Evolutionary conservation across 1,284 basidiomycete species (phyloP).

Genomic region (Ganoderma resinaceum): DNA sequence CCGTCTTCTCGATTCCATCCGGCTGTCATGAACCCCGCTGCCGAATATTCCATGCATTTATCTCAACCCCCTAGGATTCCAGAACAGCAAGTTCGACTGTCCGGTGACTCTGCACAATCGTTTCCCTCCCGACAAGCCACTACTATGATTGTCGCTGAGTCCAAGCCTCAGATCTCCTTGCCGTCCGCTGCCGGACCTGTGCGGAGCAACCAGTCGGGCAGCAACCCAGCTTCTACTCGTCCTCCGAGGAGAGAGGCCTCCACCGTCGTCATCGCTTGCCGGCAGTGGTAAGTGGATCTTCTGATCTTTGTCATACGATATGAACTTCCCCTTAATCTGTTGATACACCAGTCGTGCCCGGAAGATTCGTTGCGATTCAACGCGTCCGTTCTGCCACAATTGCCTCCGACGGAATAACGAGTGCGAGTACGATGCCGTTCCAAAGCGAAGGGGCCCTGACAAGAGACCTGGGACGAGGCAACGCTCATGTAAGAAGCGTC

Average conservation of each 20-base stretch:
- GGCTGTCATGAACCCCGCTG: conserved; percentile 33
- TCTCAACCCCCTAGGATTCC: conserved; percentile 38
- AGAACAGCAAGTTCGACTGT: conserved; percentile 35
- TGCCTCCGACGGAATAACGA: conserved; percentile 76
- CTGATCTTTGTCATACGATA: conserved; percentile 18
- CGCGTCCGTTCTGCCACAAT: conserved; percentile 79
- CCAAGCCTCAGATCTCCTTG: conserved; percentile 34
- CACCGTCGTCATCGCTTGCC: conserved; percentile 62
- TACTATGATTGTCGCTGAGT: conserved; percentile 34
- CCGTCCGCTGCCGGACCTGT: conserved; percentile 29
- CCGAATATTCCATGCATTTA: conserved; percentile 41
- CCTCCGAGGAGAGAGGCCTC: conserved; percentile 65
- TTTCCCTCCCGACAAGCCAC: conserved; percentile 34
- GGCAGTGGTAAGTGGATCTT: conserved; percentile 43
- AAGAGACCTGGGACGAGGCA: conserved; percentile 83
- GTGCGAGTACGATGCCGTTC: conserved; percentile 79
- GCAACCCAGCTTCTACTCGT: conserved; percentile 36
- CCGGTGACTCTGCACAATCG: conserved; percentile 33
- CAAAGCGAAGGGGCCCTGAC: conserved; percentile 83
- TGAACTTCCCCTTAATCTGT: conserved; percentile 36
- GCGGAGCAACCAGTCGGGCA: conserved; percentile 32
- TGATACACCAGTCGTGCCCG: conserved; percentile 65
- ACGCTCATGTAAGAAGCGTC: conserved; percentile 80
- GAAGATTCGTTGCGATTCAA: conserved; percentile 86
- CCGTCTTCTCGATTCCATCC: conserved; percentile 36